A percentile compares a stretch with the other conserved stretches of the same genome.
Conservation (phyloP, 2,329 filamentous ascomycete species). For the Xylaria arbuscula region DNA sequence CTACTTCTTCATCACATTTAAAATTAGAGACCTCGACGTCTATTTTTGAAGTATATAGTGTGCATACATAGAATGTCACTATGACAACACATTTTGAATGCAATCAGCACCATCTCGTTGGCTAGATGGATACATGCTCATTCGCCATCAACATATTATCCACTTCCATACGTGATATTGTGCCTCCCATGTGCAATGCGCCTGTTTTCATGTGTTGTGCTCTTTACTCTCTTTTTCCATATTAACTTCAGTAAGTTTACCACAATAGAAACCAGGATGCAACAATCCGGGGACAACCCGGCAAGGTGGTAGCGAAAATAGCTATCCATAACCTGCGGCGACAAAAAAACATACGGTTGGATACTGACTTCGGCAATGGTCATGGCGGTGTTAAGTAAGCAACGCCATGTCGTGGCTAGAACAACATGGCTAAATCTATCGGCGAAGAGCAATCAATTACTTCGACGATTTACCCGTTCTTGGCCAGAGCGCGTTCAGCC, state of each 20-base stretch:
- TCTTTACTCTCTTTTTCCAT: conserved; percentile 12
- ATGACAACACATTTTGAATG: conserved; percentile 43
- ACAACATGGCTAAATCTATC: conserved; percentile 44
- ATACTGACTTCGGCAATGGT: conserved; percentile 18
- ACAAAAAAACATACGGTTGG: conserved; percentile 5
- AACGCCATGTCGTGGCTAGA: conserved; percentile 34
- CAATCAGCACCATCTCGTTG: conserved; percentile 48
- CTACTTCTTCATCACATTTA: conserved; percentile 41
- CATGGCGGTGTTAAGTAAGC: conserved; percentile 17
- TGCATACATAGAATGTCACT: conserved; percentile 37
- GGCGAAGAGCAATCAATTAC: conserved; percentile 44
- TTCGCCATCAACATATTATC: conserved; percentile 39
- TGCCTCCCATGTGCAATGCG: conserved; percentile 5
- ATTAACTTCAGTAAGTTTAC: conserved; percentile 21
- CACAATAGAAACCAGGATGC: neutral
- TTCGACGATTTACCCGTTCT: conserved; percentile 46
- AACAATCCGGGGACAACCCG: conserved; percentile 22
- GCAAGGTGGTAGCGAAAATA: conserved; percentile 31
- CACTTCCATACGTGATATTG: conserved; percentile 15
- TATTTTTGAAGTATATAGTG: conserved; percentile 29
- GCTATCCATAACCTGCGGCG: neutral
- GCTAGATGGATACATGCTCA: conserved; percentile 47
- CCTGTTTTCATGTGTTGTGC: conserved; percentile 4
- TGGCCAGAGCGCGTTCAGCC: conserved; percentile 38
- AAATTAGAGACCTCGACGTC: conserved; percentile 34